Evolutionary conservation across 345 rosid species (phyloP), one percentile per base, ranked within the genome.

Genomic region (Dimocarpus longan): DNA sequence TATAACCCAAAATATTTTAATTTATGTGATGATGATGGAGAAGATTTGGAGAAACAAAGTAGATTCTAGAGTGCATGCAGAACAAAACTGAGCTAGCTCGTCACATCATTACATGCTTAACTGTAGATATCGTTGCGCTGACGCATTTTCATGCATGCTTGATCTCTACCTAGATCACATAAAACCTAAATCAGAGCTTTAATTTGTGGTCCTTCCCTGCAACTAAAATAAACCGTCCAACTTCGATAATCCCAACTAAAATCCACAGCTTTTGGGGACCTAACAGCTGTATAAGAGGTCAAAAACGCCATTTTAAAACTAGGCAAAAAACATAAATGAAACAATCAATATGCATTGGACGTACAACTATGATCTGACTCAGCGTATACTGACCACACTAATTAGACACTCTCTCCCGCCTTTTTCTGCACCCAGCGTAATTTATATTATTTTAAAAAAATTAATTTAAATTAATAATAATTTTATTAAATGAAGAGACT

Each of bases 201-300:
- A 2, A 54, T 26, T 40, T 39, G 76, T 73, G 67, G 67, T 59
- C 67, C 67, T 59, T 10, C 67, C 67, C 40, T 10, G 6, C 21
- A 54, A 54, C n/a, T 5, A 54, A 54, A 32, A 54, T 50, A 50
- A 46, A 46, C 50, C 50, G 50, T 7, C 52, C 52, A 46, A 5
- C 1, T 8, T 18, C 28, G 22, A 12, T n/a, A 24, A 19, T 24
- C 21, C 15, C 40, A 73, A 39, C 24, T 1, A 50, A 28, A 64
- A 65, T 12, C 71, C 15, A 28, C 62, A 26, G 69, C 24, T 63
- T 44, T 21, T 24, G 18, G 69, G 46, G 43, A 18, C 54, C 40
- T 4, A 71, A 71, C 82, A 79, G 78, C 80, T 79, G 76, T 73
- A 54, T 13, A 52, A 28, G 63, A 66, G 70, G 70, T 66, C 76